phyloP scores from a whole-genome alignment of 306 rosid genomes.

The Gynostemma pentaphyllum region DNA sequence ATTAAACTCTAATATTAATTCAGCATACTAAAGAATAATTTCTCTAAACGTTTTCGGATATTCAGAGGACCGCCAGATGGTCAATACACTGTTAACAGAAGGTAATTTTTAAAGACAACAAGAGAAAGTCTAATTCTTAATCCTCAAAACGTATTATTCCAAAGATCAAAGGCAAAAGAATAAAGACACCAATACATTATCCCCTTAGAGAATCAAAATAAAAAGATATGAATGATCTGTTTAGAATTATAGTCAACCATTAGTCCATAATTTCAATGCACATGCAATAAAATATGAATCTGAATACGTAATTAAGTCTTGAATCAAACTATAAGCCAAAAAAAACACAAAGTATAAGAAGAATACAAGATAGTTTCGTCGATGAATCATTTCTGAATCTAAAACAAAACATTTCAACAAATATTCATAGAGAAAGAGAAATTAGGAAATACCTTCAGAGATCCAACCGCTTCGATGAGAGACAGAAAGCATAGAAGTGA shows the following conservation, averaged over 20 bases:
- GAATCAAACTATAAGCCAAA: neutral
- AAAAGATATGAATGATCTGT: neutral
- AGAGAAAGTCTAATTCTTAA: neutral
- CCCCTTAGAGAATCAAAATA: neutral
- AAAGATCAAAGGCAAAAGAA: neutral
- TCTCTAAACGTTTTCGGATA: neutral
- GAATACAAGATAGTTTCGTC: neutral
- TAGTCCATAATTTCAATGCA: too few species aligned
- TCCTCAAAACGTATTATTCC: neutral
- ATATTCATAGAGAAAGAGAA: neutral
- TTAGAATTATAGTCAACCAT: slow-evolving; percentile 1
- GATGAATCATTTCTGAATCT: neutral
- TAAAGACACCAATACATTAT: neutral
- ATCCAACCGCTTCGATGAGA: slow-evolving; percentile 75
- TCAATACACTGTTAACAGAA: neutral
- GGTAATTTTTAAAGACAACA: neutral
- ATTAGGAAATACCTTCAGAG: slow-evolving; percentile 59
- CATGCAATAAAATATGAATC: too few species aligned
- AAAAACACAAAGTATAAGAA: neutral
- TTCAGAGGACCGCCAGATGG: neutral
- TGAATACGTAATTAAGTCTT: too few species aligned
- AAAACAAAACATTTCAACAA: neutral
- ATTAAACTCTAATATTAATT: neutral
- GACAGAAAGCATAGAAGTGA: slow-evolving; percentile 77
- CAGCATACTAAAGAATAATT: neutral